These are phyloP conservation scores for Calonectria pauciramosa DNA, from an alignment of 2,329 filamentous ascomycete species.

Conservation along the genomic window DNA sequence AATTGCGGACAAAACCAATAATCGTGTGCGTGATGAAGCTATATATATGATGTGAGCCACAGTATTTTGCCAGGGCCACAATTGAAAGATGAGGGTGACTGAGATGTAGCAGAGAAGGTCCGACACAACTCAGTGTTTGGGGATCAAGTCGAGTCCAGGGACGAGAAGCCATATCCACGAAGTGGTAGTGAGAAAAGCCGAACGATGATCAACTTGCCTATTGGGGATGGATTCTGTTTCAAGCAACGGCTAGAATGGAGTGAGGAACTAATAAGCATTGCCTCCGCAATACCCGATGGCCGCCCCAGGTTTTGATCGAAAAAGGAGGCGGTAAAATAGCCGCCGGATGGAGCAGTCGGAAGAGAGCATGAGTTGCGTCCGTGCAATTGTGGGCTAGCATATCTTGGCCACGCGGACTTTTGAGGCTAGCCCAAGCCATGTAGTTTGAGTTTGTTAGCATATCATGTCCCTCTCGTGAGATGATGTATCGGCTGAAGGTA, in stretches of 20 bases:
- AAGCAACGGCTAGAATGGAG: neutral
- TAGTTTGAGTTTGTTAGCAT: neutral
- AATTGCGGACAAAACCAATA: neutral
- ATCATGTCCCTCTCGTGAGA: neutral
- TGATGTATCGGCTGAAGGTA: conserved; percentile 18
- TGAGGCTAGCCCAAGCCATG: neutral
- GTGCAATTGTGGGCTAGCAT: neutral
- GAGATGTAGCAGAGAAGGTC: neutral
- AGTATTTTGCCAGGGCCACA: neutral
- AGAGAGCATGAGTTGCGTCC: neutral
- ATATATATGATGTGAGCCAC: neutral
- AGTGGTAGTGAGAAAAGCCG: neutral
- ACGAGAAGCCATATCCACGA: neutral
- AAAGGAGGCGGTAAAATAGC: neutral
- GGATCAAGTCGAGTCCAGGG: neutral
- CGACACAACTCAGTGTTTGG: neutral
- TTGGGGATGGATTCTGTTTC: neutral
- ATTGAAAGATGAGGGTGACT: neutral
- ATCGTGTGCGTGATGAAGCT: neutral
- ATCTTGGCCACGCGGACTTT: neutral
- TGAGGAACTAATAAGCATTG: neutral
- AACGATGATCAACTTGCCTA: neutral
- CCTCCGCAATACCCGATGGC: neutral
- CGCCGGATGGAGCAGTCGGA: neutral
- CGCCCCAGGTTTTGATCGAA: neutral